Base-by-base conservation (phyloP, 345 rosid genomes). In the Salix exigua region DNA sequence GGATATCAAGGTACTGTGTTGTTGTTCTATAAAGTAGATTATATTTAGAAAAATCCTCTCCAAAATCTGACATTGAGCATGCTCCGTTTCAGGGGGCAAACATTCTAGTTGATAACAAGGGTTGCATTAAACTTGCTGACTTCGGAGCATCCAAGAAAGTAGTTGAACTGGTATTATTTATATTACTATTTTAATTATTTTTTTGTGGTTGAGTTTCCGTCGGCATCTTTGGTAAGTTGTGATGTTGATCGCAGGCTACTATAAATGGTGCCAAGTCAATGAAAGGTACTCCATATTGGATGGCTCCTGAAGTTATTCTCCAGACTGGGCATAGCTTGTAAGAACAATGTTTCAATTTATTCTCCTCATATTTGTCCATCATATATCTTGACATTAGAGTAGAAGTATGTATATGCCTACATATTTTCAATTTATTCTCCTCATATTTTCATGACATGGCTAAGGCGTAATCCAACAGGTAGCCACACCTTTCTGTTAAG, bases 271-370 rank as follows among this genome's bases (percentile, higher is more conserved):
- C 84, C 69, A 81, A 81, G 72, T 81, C 84, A 64, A 81, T 81
- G 84, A 81, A 81, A 72, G 84, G 84, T 69, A 81, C 84, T 74
- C 76, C 84, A 68, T 81, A 81, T 63, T 81, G 84, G 84, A 81
- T 81, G 84, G 84, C 84, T 69, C 84, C 84, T 28, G 84, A 81
- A 73, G 84, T 81, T 50, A 81, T 81, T 74, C 78, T 81, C 58
- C 81, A 81, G 75, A 81, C 81, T 53, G 84, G 84, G 61, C 84
- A 81, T 74, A 77, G 81, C 81, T 81, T 81, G 84, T 81, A 74
- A 81, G 84, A 31, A 28, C 67, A 40, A 7, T 31, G 38, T 23
- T 60, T 21, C 48, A 42, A 33, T 58, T 67, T 26, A 33, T 42
- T 71, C 31, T 53, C 37, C 4, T n/a, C 66, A 25, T 38, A 17